Percentiles rank a stretch among this genome's conserved stretches.
These are phyloP conservation scores for Pseudomassariella vexata DNA, from an alignment of 2,329 filamentous ascomycete species.

Conservation along the genomic window DNA sequence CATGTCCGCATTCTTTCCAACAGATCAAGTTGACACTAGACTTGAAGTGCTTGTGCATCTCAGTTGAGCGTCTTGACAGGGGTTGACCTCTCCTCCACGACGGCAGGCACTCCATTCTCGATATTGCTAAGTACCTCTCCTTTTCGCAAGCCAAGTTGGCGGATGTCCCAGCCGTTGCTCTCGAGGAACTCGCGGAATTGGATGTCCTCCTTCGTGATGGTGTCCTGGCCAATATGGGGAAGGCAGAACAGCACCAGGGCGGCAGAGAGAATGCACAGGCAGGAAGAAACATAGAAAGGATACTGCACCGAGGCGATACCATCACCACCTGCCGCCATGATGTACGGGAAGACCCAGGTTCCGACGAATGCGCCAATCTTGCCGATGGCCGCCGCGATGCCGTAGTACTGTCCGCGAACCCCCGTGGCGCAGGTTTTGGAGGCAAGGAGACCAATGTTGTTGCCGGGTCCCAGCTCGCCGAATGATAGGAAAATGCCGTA, in stretches of 20 bases:
- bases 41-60: no score
- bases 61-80: background rate
- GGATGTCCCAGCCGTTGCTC: constrained; percentile 69
- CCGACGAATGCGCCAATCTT: constrained; percentile 83
- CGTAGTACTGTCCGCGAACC: constrained; percentile 71
- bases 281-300: constrained; percentile 81
- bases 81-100: no score
- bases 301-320: constrained; percentile 61
- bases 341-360: constrained; percentile 74
- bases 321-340: constrained; percentile 53
- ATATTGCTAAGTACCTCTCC: no score
- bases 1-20: no score
- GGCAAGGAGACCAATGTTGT: constrained; percentile 85
- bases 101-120: no score
- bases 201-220: constrained; percentile 71
- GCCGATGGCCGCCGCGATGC: constrained; percentile 65
- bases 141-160: constrained; percentile 40
- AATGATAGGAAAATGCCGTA: constrained; percentile 74
- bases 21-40: no score
- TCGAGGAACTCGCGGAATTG: constrained; percentile 71
- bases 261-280: constrained; percentile 71
- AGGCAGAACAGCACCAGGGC: constrained; percentile 59
- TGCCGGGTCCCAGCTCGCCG: constrained; percentile 78
- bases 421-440: constrained; percentile 85
- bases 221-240: constrained; percentile 78